phyloP scores from a whole-genome alignment of 23 red algal genomes.

The Gracilaria vermiculophylla region DNA sequence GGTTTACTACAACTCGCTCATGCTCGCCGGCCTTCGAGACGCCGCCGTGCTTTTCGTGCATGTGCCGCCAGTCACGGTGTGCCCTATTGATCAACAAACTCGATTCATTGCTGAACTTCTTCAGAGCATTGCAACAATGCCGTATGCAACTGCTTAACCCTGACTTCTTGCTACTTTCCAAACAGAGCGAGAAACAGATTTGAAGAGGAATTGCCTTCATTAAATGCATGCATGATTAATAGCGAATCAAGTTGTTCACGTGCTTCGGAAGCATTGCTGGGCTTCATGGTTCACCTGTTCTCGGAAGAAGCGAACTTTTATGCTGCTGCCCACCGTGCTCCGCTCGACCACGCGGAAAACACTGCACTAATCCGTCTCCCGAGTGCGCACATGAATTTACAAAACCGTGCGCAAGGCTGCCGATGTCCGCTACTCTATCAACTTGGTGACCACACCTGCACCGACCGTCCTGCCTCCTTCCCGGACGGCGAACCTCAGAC shows the following conservation, averaged over 20 bases:
- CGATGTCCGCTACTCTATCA: conserved; percentile 36
- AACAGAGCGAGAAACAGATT: neutral
- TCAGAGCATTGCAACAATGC: conserved; percentile 33
- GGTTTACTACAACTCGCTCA: conserved; percentile 67
- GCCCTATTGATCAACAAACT: conserved; percentile 31
- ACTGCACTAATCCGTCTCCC: neutral
- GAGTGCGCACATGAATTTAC: conserved; percentile 13
- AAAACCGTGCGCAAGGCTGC: neutral
- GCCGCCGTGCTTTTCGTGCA: conserved; percentile 47
- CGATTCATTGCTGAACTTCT: conserved; percentile 46
- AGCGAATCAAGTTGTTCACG: neutral
- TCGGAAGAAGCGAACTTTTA: neutral
- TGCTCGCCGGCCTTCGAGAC: neutral
- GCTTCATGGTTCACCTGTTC: neutral
- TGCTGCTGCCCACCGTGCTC: neutral
- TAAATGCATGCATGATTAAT: conserved; percentile 27
- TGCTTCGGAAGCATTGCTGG: neutral
- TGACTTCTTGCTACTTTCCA: neutral
- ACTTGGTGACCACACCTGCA: conserved; percentile 94
- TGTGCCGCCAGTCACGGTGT: conserved; percentile 35
- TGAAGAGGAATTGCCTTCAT: conserved; percentile 4
- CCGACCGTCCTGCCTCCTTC: conserved; percentile 91
- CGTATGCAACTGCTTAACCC: conserved; percentile 14
- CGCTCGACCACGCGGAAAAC: neutral
- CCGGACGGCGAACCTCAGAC: conserved; percentile 93